A percentile compares a stretch with the other conserved stretches of the same genome.
These are phyloP conservation scores for Mortierella sp. DNA, from an alignment of 371 early-diverging fungal species.

Conservation along the genomic window DNA sequence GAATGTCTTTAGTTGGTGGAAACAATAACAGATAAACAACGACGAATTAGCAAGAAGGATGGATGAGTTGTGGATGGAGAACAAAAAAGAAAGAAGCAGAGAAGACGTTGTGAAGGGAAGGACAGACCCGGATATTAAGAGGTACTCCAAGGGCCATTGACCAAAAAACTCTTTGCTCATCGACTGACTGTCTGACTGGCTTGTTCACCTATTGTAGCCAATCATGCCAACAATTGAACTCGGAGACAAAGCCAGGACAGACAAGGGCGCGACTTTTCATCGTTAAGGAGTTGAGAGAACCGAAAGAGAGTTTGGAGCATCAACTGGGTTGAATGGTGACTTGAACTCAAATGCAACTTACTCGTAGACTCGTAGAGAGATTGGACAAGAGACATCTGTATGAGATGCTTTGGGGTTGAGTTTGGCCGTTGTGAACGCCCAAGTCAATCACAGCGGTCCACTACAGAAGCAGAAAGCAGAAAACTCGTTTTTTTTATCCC, in stretches of 20 bases:
- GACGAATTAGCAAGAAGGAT: too few relatives aligned
- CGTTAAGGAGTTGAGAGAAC: constrained; percentile 17
- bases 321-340: not conserved
- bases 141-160: too few relatives aligned
- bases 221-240: too few relatives aligned
- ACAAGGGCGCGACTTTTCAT: not conserved
- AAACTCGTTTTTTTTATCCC: not conserved
- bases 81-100: too few relatives aligned
- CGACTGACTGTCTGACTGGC: too few relatives aligned
- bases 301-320: constrained; percentile 8
- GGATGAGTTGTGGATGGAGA: too few relatives aligned
- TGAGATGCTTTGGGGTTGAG: not conserved
- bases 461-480: not conserved
- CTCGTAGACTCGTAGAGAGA: not conserved
- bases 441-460: not conserved
- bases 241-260: not conserved
- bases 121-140: too few relatives aligned
- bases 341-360: constrained; percentile 1
- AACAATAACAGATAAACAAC: too few relatives aligned
- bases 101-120: too few relatives aligned
- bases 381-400: not conserved
- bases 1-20: too few relatives aligned
- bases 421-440: not conserved
- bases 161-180: too few relatives aligned
- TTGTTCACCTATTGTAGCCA: too few relatives aligned